Evolutionary conservation across 176 grass and related monocot genomes (phyloP).

Genomic region (Aegilops bicornis): DNA sequence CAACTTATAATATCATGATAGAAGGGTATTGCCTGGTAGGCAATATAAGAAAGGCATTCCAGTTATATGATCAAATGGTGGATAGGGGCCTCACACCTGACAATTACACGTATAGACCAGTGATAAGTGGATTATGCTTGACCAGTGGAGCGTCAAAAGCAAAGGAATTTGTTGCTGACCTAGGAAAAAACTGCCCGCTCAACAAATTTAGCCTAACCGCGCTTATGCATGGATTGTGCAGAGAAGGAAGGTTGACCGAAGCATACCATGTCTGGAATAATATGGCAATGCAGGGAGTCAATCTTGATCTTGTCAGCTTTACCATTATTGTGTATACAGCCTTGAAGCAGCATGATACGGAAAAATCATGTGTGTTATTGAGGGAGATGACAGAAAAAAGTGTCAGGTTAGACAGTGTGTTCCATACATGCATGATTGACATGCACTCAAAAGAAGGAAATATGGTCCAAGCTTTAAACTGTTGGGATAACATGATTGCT

Average conservation of each 20-base stretch:
- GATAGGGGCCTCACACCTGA: not conserved
- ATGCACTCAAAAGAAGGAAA: not conserved
- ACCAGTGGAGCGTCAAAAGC: not conserved
- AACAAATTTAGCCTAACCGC: slow-evolving; percentile 6
- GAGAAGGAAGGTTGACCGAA: slow-evolving; percentile 10
- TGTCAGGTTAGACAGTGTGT: not conserved
- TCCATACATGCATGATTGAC: slow-evolving; percentile 12
- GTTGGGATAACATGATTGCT: slow-evolving; percentile 7
- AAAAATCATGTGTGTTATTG: not conserved
- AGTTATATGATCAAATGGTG: not conserved
- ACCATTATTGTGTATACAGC: not conserved
- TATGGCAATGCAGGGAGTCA: not conserved
- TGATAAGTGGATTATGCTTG: slow-evolving; percentile 11
- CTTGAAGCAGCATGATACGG: not conserved
- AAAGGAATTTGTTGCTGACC: not conserved
- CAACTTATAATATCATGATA: slow-evolving; percentile 21
- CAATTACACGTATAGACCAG: slow-evolving; percentile 3
- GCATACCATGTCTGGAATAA: not conserved
- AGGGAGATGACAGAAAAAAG: not conserved
- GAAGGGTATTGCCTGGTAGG: slow-evolving; percentile 12
- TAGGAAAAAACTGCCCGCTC: not conserved
- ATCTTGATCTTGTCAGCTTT: slow-evolving; percentile 13
- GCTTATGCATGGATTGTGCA: slow-evolving; percentile 8
- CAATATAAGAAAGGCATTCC: slow-evolving; percentile 7
- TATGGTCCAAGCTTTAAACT: not conserved